A percentile compares a stretch with the other conserved stretches of the same genome.
These are phyloP conservation scores for Ceratobasidium sp. DNA, from an alignment of 1,284 basidiomycete genomes.

Conservation along the genomic window DNA sequence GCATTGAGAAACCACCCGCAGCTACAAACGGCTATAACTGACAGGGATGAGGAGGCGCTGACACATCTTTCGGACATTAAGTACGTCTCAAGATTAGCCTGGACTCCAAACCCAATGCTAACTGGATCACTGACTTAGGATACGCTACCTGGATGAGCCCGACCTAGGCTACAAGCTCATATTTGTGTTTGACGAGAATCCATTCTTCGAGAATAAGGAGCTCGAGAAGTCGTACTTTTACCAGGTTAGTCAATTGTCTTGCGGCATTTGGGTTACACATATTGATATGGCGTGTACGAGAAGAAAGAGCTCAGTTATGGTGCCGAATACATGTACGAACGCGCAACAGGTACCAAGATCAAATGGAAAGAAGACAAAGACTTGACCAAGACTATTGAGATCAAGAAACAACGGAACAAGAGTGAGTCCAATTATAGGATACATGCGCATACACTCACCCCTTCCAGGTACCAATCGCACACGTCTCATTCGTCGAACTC, in stretches of 20 bases:
- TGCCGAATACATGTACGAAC: conserved; percentile 96
- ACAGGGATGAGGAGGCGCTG: conserved; percentile 83
- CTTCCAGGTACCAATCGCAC: conserved; percentile 89
- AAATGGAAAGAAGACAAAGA: conserved; percentile 99
- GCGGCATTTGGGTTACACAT: not conserved
- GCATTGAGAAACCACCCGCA: conserved; percentile 93
- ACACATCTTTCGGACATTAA: conserved; percentile 77
- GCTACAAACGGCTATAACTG: conserved; percentile 91
- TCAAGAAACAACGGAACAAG: conserved; percentile 99
- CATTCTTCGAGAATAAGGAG: conserved; percentile 87
- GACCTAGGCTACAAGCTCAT: conserved; percentile 79
- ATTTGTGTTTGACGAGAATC: conserved; percentile 88
- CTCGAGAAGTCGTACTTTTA: conserved; percentile 97
- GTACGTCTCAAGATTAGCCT: conserved; percentile 25
- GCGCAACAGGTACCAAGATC: conserved; percentile 90
- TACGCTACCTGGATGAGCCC: conserved; percentile 73
- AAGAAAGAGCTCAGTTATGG: conserved; percentile 89
- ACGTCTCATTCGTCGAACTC: conserved; percentile 90
- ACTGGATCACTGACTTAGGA: conserved; percentile 52
- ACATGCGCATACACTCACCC: conserved; percentile 32
- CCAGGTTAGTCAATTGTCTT: conserved; percentile 64
- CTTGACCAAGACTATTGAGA: conserved; percentile 96
- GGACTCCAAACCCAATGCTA: not conserved
- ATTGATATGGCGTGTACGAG: not conserved
- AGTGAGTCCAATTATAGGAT: conserved; percentile 75